Conservation (phyloP, 1,284 basidiomycete species). For the Ceratobasidium sp. region DNA sequence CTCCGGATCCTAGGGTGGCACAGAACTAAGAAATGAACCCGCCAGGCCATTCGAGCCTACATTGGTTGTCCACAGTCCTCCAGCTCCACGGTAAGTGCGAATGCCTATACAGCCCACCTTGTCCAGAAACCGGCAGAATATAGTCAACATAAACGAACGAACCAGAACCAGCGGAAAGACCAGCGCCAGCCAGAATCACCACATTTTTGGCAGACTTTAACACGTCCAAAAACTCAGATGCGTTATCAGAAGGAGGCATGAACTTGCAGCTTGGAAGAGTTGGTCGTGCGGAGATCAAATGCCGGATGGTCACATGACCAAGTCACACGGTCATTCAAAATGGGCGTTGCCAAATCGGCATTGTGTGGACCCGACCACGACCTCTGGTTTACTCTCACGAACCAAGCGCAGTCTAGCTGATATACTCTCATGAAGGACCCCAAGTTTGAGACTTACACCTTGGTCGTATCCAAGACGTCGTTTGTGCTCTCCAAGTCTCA, state of each 20-base stretch:
- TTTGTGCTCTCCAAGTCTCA: slow-evolving; percentile 1
- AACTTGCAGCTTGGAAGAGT: background rate
- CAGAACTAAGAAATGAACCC: background rate
- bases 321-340: no score
- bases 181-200: slow-evolving; percentile 68
- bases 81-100: slow-evolving; percentile 68
- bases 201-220: slow-evolving; percentile 56
- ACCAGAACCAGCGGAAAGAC: slow-evolving; percentile 68
- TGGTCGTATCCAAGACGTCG: background rate
- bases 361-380: no score
- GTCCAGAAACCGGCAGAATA: background rate
- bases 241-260: background rate
- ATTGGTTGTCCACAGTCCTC: slow-evolving; percentile 65
- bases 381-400: no score
- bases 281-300: no score
- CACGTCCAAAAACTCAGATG: background rate
- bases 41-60: slow-evolving; percentile 5
- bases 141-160: slow-evolving; percentile 43
- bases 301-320: no score
- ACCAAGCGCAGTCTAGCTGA: background rate
- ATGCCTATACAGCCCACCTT: slow-evolving; percentile 58
- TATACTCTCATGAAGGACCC: background rate
- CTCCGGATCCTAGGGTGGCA: slow-evolving; percentile 62
- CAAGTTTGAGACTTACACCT: background rate
- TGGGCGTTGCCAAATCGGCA: no score